These are phyloP conservation scores for Nakataea oryzae DNA, from an alignment of 2,329 filamentous ascomycete genomes.

Conservation along the genomic window DNA sequence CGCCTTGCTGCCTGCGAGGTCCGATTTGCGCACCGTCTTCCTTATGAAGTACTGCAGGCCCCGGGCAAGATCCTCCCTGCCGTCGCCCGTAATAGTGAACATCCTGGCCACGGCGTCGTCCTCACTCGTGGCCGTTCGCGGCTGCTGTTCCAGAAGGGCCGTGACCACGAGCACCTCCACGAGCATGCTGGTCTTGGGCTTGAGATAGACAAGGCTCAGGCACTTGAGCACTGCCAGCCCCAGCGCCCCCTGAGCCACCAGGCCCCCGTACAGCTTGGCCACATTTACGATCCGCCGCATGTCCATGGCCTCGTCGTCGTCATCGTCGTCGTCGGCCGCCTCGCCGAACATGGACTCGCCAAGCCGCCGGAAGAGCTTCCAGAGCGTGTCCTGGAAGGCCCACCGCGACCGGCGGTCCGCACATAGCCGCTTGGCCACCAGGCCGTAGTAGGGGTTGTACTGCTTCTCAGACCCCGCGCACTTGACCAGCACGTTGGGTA, in stretches of 20 bases:
- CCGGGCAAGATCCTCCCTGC: conserved; percentile 53
- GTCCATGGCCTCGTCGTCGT: conserved; percentile 35
- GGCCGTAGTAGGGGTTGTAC: conserved; percentile 90
- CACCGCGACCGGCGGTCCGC: conserved; percentile 65
- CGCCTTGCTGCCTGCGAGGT: conserved; percentile 37
- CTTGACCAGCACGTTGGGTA: conserved; percentile 78
- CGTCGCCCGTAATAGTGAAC: conserved; percentile 53
- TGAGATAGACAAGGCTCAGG: conserved; percentile 69
- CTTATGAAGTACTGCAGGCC: conserved; percentile 73
- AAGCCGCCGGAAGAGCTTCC: conserved; percentile 75
- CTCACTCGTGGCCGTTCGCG: conserved; percentile 27
- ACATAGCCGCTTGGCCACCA: conserved; percentile 73
- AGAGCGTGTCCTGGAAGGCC: conserved; percentile 78
- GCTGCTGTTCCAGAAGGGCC: conserved; percentile 53
- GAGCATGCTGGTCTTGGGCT: conserved; percentile 66
- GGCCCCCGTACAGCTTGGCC: conserved; percentile 41
- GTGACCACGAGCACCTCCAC: conserved; percentile 72
- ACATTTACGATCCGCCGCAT: conserved; percentile 39
- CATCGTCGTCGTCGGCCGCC: conserved; percentile 44
- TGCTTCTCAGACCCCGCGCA: conserved; percentile 72
- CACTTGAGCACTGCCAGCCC: conserved; percentile 47
- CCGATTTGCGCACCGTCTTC: conserved; percentile 60
- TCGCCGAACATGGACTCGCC: conserved; percentile 70
- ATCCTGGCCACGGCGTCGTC: conserved; percentile 43
- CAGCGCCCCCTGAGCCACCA: conserved; percentile 35